Evolutionary conservation across 768 basidiomycete genomes (phyloP), one percentile per base, ranked within the genome.

Genomic region (Cystoderma amianthinum): DNA sequence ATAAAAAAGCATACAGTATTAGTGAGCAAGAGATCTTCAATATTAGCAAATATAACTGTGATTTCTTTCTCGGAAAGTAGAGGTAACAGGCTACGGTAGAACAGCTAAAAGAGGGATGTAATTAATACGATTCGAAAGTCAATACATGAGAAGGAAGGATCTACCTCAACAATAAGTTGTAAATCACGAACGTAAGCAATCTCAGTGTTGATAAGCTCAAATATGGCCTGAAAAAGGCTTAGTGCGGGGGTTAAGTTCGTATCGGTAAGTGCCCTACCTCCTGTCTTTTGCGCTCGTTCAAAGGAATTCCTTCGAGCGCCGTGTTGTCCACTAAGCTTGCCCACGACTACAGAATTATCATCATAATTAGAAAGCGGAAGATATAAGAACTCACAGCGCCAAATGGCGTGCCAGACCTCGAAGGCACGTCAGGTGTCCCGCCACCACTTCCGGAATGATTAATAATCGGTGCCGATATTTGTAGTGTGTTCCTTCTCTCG

Each of bases 161-260:
- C 36, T 44, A 89, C 93, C 75, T 89, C 87, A 15, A 97, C 90
- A 45, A 94, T 81, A 22, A 95, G 71, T 54, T 99, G 95, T 20
- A 97, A 60, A 57, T 94, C 89, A 17, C 91, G 75, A 34, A 97
- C 91, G 53, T 96, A 99, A 0, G 86, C 78, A 5, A 71, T 74
- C 59, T 99, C 95, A 0, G 95, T 98, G 4, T 74, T 74, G 49
- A 98, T 95, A 39, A 98, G 71, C 63, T 99, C 95, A 50, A 97
- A 98, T 39, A 96, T 95, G 0, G 89, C 85, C 82, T 86, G 48
- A 2, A n/a, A n/a, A n/a, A n/a, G n/a, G n/a, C n/a, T n/a, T n/a
- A n/a, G n/a, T n/a, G n/a, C n/a, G n/a, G n/a, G n/a, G 28, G 28
- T 30, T 30, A 9, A 9, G 9, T 30, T 9, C 9, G 9, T 30